phyloP scores from a whole-genome alignment of 2,329 filamentous ascomycete species.

The Ophiocordyceps sinensis region DNA sequence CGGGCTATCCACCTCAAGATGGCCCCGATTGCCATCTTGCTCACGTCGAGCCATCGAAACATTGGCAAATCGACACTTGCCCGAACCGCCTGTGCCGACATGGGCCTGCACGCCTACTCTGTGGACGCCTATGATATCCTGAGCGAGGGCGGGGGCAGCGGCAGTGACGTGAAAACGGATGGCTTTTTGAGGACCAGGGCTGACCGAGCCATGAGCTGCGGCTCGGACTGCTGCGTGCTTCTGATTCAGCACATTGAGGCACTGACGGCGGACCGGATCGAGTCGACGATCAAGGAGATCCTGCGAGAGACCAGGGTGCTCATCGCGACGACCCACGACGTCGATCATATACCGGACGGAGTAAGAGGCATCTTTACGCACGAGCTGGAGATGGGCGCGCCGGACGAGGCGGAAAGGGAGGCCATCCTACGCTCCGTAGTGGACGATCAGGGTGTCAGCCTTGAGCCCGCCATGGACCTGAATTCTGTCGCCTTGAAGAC shows the following conservation, averaged over 20 bases:
- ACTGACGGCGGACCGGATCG: conserved; percentile 80
- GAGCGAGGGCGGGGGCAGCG: conserved; percentile 70
- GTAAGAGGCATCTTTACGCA: conserved; percentile 88
- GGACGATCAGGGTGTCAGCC: conserved; percentile 56
- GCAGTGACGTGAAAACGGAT: conserved; percentile 87
- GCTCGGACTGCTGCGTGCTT: conserved; percentile 66
- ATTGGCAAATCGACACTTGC: conserved; percentile 84
- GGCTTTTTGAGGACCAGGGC: conserved; percentile 77
- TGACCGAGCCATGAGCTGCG: conserved; percentile 79
- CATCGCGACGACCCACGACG: conserved; percentile 86
- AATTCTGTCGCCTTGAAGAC: conserved; percentile 83
- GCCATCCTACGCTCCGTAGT: conserved; percentile 71
- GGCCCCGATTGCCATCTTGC: conserved; percentile 73
- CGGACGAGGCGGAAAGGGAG: conserved; percentile 84
- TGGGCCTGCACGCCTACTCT: conserved; percentile 76
- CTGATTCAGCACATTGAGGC: conserved; percentile 86
- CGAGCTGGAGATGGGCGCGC: conserved; percentile 84
- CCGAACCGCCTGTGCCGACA: conserved; percentile 64
- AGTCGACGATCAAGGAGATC: conserved; percentile 70
- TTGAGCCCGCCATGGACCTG: conserved; percentile 75
- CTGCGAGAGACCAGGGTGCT: conserved; percentile 67
- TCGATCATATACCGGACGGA: conserved; percentile 85
- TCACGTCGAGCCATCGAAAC: conserved; percentile 82
- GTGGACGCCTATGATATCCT: conserved; percentile 91
- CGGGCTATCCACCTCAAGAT: conserved; percentile 76